Conservation (phyloP, 2,329 filamentous ascomycete genomes). For the Alternaria solani region DNA sequence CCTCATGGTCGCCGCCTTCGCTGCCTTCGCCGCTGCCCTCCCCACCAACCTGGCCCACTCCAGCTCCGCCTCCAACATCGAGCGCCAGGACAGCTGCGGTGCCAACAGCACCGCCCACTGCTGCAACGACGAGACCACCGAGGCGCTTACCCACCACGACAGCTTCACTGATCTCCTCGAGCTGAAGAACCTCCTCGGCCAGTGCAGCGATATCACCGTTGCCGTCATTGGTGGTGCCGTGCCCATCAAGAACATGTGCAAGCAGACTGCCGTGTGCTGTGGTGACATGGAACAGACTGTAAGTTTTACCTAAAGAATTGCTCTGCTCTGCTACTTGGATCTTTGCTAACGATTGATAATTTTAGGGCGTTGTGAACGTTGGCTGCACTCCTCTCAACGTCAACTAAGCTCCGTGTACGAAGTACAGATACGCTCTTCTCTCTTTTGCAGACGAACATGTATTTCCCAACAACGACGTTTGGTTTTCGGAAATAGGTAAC, state of each 20-base stretch:
- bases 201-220: neutral
- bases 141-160: neutral
- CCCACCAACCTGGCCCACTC: neutral
- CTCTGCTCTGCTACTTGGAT: neutral
- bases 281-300: neutral
- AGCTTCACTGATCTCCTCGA: neutral
- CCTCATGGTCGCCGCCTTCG: neutral
- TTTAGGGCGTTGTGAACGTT: neutral
- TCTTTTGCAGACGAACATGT: too few species aligned
- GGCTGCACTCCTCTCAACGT: neutral
- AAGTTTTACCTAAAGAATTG: neutral
- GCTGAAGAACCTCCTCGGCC: neutral
- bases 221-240: neutral
- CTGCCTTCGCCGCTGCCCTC: neutral
- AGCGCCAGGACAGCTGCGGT: neutral
- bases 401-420: neutral
- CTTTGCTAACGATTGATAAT: neutral
- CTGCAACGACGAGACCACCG: neutral
- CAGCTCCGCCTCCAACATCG: too few species aligned
- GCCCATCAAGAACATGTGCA: neutral
- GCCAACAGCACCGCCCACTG: neutral
- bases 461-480: too few species aligned
- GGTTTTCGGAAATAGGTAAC: too few species aligned
- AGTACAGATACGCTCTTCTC: too few species aligned
- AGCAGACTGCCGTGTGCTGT: neutral